Evolutionary conservation across 192 early-diverging fungal genomes (phyloP), one percentile per base, ranked within the genome.

Genomic region (Diversispora epigaea): DNA sequence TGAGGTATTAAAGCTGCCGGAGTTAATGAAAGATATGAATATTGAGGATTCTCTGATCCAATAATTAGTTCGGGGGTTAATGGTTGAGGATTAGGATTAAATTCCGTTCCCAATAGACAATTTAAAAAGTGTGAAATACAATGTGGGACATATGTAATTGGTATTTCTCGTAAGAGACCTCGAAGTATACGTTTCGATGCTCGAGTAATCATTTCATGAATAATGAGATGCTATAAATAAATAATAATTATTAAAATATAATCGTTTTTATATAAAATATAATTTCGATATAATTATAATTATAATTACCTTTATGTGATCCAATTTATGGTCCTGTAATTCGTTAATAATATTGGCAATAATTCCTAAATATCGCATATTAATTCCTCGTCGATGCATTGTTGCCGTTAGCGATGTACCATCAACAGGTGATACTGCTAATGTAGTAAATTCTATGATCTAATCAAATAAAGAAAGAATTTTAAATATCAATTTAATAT

Each of bases 341-440:
- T 86, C 75, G 7, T 93, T 85, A 44, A 96, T 82, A 22, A 91
- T 72, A 49, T 82, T 67, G 19, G 89, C 88, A 4, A 96, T 85
- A 56, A 82, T 86, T 9, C 96, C 96, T 22, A 99, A 86, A 77
- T 97, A 98, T 43, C 97, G 89, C 93, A 98, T 97, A 82, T 98
- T 97, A 83, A 99, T 91, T 74, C 97, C 97, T 49, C 93, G 93
- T 57, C 89, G 91, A 82, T 99, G 97, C 86, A 99, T 90, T 6
- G 89, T 84, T 70, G 83, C 85, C 11, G 89, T 90, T n/a, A 99
- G 83, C 14, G 88, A 83, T 54, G 86, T 86, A 54, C 92, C 90
- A 81, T 94, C 94, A 19, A 93, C 78, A 32, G 96, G 96, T 2
- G 91, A 90, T 15, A 86, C 86, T 17, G 84, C 76, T 80, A 91